phyloP scores from a whole-genome alignment of 768 basidiomycete genomes.

The Termitomyces sp. region DNA sequence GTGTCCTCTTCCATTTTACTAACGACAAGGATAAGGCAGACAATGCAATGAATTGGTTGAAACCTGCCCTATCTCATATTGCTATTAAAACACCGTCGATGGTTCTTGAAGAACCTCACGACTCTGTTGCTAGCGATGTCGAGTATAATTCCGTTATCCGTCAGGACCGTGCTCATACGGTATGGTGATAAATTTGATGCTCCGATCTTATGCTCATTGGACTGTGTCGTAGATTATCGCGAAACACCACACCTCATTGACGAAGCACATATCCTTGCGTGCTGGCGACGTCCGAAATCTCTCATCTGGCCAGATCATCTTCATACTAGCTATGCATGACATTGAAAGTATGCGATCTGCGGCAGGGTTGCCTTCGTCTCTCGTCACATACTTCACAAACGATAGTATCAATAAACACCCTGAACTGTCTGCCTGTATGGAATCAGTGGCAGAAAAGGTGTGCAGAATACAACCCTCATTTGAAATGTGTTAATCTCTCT shows the following conservation, averaged over 20 bases:
- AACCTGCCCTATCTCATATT: conserved; percentile 73
- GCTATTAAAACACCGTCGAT: conserved; percentile 85
- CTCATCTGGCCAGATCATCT: conserved; percentile 80
- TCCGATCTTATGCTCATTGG: neutral
- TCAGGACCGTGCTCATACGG: conserved; percentile 78
- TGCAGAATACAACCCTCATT: neutral
- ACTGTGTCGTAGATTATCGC: conserved; percentile 54
- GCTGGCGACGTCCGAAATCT: conserved; percentile 70
- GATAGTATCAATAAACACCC: conserved; percentile 74
- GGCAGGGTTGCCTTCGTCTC: conserved; percentile 73
- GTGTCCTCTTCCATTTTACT: conserved; percentile 83
- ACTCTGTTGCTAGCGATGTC: conserved; percentile 82
- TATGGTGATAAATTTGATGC: conserved; percentile 30
- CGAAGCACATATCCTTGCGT: conserved; percentile 63
- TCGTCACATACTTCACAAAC: conserved; percentile 88
- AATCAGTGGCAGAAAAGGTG: conserved; percentile 84
- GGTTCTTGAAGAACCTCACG: conserved; percentile 78
- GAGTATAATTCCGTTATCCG: conserved; percentile 92
- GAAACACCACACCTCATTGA: conserved; percentile 64
- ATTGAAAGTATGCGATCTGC: conserved; percentile 86
- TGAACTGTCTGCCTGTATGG: conserved; percentile 74
- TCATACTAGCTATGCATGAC: conserved; percentile 83
- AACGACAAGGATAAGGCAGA: conserved; percentile 50
- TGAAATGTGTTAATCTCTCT: neutral
- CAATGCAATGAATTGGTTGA: conserved; percentile 75